phyloP scores from a whole-genome alignment of 768 basidiomycete species.

The Boletus subcaerulescens region DNA sequence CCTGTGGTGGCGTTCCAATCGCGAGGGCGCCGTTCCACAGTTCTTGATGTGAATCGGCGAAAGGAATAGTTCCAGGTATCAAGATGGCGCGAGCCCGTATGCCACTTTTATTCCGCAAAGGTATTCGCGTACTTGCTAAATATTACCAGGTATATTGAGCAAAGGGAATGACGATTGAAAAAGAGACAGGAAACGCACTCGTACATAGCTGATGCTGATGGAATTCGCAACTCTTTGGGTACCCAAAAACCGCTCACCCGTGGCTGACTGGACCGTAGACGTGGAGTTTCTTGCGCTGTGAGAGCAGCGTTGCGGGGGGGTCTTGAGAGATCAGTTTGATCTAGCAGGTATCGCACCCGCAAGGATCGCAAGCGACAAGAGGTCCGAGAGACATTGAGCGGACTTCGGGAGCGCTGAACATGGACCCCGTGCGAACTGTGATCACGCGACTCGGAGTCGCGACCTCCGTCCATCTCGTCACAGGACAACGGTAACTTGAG shows the following conservation, averaged over 20 bases:
- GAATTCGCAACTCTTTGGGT: neutral
- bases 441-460: no score
- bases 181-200: conserved; percentile 1
- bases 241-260: neutral
- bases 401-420: no score
- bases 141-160: neutral
- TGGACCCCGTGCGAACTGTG: neutral
- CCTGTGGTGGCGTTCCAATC: conserved; percentile 45
- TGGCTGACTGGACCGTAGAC: neutral
- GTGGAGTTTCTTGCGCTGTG: neutral
- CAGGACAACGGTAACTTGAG: no score
- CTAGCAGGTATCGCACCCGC: conserved; percentile 8
- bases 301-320: conserved; percentile 8
- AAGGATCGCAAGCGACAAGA: conserved; percentile 1
- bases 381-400: neutral
- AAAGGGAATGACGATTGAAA: neutral
- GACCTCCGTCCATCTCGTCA: no score
- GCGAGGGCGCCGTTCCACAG: conserved; percentile 42
- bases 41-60: conserved; percentile 28
- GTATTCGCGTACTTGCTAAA: conserved; percentile 41
- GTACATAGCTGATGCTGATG: neutral
- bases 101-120: conserved; percentile 40
- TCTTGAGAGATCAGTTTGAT: neutral
- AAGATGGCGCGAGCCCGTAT: conserved; percentile 39
- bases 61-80: conserved; percentile 19